phyloP scores from a whole-genome alignment of 1,284 basidiomycete species.

The Ceratobasidium theobromae region DNA sequence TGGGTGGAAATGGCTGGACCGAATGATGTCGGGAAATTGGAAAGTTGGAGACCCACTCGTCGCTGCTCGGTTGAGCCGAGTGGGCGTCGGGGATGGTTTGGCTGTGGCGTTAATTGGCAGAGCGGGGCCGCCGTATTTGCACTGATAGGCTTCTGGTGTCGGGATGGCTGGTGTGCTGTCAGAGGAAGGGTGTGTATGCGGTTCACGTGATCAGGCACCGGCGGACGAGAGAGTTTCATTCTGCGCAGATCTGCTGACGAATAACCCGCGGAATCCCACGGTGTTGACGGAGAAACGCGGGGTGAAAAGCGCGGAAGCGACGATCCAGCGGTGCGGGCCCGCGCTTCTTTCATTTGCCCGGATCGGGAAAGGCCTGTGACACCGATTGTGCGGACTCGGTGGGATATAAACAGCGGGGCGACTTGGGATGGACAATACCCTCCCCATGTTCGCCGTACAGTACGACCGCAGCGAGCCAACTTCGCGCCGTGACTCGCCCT shows the following conservation, averaged over 20 bases:
- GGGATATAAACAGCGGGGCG: slow-evolving; percentile 15
- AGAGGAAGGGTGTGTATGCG: no score
- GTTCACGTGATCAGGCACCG: neutral
- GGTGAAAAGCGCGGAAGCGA: slow-evolving; percentile 23
- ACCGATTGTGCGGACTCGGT: neutral
- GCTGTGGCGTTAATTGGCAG: no score
- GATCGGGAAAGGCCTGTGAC: slow-evolving; percentile 2
- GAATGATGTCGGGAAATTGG: no score
- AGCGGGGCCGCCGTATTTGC: no score
- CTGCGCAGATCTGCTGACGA: neutral
- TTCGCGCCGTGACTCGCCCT: slow-evolving; percentile 25
- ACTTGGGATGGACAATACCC: neutral
- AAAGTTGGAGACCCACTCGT: no score
- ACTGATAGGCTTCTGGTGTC: no score
- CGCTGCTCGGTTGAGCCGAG: no score
- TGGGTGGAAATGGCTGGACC: no score
- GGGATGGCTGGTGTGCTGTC: neutral
- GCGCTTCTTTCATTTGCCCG: slow-evolving; percentile 28
- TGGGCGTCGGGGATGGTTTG: no score
- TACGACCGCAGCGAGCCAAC: slow-evolving; percentile 17
- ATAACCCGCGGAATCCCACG: slow-evolving; percentile 16
- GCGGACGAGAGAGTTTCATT: neutral
- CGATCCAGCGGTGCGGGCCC: neutral
- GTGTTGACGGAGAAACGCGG: slow-evolving; percentile 6
- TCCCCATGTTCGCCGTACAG: neutral